Conservation (phyloP, 75 land plant species). For the Chamaecyparis obtusa region DNA sequence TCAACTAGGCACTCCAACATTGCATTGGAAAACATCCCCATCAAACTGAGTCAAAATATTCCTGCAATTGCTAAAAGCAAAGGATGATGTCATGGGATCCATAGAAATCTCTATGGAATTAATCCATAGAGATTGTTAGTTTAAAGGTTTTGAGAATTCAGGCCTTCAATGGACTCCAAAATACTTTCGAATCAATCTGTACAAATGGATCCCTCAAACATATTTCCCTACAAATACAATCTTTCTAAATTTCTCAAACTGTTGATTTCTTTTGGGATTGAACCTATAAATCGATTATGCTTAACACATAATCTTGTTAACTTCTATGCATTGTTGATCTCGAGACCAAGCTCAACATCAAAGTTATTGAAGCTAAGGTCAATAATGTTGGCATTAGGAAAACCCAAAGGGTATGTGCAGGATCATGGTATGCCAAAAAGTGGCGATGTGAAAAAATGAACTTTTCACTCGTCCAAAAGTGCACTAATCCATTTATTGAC, state of each 20-base stretch:
- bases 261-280: slow-evolving; percentile 59
- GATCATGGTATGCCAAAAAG: too few species aligned
- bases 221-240: slow-evolving; percentile 55
- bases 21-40: too few species aligned
- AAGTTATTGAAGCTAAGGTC: slow-evolving; percentile 61
- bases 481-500: too few species aligned
- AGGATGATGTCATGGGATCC: too few species aligned
- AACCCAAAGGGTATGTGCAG: too few species aligned
- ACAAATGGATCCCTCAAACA: slow-evolving; percentile 45
- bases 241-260: slow-evolving; percentile 43
- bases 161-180: slow-evolving; percentile 23
- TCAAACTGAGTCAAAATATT: too few species aligned
- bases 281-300: slow-evolving; percentile 60
- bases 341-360: slow-evolving; percentile 28
- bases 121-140: slow-evolving; percentile 45
- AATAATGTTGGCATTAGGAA: slow-evolving; percentile 51
- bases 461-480: too few species aligned
- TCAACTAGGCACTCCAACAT: too few species aligned
- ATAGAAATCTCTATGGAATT: too few species aligned
- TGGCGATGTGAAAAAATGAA: too few species aligned
- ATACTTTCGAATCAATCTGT: slow-evolving; percentile 36
- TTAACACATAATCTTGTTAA: slow-evolving; percentile 38
- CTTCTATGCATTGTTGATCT: slow-evolving; percentile 24
- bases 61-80: too few species aligned
- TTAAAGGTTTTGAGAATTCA: slow-evolving; percentile 62